phyloP scores from a whole-genome alignment of 306 rosid genomes.

The Canavalia gladiata region DNA sequence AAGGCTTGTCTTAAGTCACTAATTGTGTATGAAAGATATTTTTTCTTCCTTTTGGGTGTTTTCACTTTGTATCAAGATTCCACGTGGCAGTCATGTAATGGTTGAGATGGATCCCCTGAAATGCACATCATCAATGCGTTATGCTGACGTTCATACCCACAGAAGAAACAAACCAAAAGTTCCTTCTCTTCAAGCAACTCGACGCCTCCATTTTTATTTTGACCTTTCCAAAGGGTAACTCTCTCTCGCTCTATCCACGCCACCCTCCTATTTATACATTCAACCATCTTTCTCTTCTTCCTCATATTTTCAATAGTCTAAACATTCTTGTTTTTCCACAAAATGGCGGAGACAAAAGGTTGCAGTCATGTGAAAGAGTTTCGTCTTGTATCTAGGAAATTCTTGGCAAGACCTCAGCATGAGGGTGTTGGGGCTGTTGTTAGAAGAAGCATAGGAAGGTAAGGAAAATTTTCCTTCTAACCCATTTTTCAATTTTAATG shows the following conservation, averaged over 20 bases:
- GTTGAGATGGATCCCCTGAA: slow-evolving; percentile 22
- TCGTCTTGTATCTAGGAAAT: slow-evolving; percentile 72
- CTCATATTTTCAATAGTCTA: slow-evolving; percentile 35
- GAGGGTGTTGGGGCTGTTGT: slow-evolving; percentile 86
- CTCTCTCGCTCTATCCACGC: slow-evolving; percentile 7
- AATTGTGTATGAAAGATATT: not conserved
- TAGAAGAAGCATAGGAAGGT: slow-evolving; percentile 91
- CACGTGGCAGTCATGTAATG: slow-evolving; percentile 43
- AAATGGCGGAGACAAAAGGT: slow-evolving; percentile 56
- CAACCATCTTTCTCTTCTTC: slow-evolving; percentile 30
- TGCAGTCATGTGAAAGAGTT: slow-evolving; percentile 48
- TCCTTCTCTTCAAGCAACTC: slow-evolving; percentile 52
- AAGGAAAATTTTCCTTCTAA: not conserved
- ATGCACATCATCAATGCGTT: slow-evolving; percentile 62
- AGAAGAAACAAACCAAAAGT: slow-evolving; percentile 17
- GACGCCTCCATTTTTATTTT: slow-evolving; percentile 35
- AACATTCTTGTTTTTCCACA: not conserved
- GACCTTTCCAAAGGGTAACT: slow-evolving; percentile 47
- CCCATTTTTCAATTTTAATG: slow-evolving; percentile 15
- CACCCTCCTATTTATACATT: slow-evolving; percentile 48
- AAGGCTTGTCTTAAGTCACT: too few relatives aligned
- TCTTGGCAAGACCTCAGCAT: slow-evolving; percentile 82
- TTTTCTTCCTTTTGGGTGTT: not conserved
- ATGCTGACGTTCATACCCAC: slow-evolving; percentile 57
- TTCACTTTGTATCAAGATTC: not conserved